These are phyloP conservation scores for Starmerella powellii DNA, from an alignment of 805 yeast genomes.

Conservation along the genomic window DNA sequence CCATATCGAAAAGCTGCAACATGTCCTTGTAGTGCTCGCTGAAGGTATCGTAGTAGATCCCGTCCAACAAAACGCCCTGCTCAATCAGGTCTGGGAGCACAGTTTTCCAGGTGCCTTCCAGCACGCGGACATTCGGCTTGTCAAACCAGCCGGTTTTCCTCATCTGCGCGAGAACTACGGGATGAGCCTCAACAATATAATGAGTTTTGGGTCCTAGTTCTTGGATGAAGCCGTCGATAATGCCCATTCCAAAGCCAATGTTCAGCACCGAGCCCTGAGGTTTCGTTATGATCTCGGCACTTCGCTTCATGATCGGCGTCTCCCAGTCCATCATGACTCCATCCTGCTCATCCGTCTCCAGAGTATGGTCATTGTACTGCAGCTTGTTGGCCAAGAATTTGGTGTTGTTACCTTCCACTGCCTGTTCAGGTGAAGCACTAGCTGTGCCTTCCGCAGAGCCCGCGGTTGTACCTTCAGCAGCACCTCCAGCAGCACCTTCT, in stretches of 20 bases:
- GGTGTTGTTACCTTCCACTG: constrained; percentile 35
- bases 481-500: constrained; percentile 15
- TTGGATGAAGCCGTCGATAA: constrained; percentile 71
- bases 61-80: constrained; percentile 65
- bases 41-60: constrained; percentile 87
- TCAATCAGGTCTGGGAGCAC: constrained; percentile 52
- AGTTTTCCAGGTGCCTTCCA: constrained; percentile 93
- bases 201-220: constrained; percentile 49
- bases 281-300: constrained; percentile 60
- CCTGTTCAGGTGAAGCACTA: background rate
- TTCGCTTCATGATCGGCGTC: constrained; percentile 62
- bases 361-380: constrained; percentile 46
- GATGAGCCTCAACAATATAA: constrained; percentile 90
- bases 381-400: constrained; percentile 55
- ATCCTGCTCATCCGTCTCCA: constrained; percentile 64
- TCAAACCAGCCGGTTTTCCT: constrained; percentile 71
- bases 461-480: too few relatives aligned
- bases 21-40: constrained; percentile 85
- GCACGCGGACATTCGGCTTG: constrained; percentile 53
- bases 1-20: constrained; percentile 68
- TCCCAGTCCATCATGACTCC: constrained; percentile 99
- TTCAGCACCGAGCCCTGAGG: constrained; percentile 46
- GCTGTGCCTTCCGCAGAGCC: too few relatives aligned
- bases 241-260: constrained; percentile 96
- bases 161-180: constrained; percentile 67